Percentiles rank a stretch among this genome's conserved stretches.
phyloP scores from a whole-genome alignment of 371 early-diverging fungal species.

The Mucor plumbeus region DNA sequence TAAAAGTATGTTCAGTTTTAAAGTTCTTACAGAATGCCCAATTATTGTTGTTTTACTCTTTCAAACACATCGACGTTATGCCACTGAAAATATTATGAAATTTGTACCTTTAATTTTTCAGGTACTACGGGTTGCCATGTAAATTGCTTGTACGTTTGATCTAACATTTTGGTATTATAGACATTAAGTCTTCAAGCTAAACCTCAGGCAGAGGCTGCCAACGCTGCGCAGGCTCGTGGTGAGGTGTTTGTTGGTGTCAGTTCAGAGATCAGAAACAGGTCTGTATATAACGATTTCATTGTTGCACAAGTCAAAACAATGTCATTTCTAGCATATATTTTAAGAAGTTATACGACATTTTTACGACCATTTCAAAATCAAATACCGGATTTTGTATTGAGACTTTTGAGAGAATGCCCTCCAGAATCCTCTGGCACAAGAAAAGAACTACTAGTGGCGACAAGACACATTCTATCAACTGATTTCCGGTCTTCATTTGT shows the following conservation, averaged over 20 bases:
- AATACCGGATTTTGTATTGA: constrained; percentile 88
- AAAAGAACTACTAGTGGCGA: constrained; percentile 95
- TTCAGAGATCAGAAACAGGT: constrained; percentile 73
- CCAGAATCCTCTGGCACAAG: constrained; percentile 91
- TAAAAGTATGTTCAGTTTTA: constrained; percentile 88
- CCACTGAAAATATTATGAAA: constrained; percentile 77
- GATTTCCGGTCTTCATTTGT: constrained; percentile 90
- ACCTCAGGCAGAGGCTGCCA: constrained; percentile 78
- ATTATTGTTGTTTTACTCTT: constrained; percentile 95
- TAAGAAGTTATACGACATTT: constrained; percentile 75
- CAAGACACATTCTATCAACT: constrained; percentile 91
- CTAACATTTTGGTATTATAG: constrained; percentile 34
- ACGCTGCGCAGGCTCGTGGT: constrained; percentile 67
- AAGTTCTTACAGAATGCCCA: constrained; percentile 96
- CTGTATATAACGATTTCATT: constrained; percentile 83
- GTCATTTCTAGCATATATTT: constrained; percentile 95
- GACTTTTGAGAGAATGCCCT: constrained; percentile 91
- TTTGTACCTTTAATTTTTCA: constrained; percentile 90
- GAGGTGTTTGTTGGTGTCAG: constrained; percentile 84
- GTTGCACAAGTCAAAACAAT: constrained; percentile 95
- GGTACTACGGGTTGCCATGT: constrained; percentile 41
- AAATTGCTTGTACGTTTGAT: background rate
- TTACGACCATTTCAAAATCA: constrained; percentile 79
- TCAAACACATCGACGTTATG: constrained; percentile 83
- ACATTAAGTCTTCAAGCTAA: constrained; percentile 77